A percentile compares a stretch with the other conserved stretches of the same genome.
These are phyloP conservation scores for Mortierella sp. DNA, from an alignment of 371 early-diverging fungal species.

Conservation along the genomic window DNA sequence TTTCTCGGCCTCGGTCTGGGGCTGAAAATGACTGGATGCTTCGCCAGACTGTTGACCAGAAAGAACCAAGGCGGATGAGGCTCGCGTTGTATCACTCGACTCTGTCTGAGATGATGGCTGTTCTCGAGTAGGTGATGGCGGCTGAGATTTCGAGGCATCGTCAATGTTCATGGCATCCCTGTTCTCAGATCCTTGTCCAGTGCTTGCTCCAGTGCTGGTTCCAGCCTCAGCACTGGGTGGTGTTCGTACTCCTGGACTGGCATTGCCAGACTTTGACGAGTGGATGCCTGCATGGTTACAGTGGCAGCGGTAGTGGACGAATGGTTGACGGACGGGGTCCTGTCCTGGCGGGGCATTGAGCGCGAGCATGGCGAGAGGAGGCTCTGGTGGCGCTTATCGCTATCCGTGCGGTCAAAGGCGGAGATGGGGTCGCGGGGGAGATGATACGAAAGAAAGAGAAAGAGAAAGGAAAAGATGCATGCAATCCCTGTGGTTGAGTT, in stretches of 20 bases:
- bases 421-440: neutral
- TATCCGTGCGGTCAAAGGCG: neutral
- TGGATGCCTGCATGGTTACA: slow-evolving; percentile 26
- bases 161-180: slow-evolving; percentile 9
- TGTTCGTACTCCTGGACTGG: slow-evolving; percentile 12
- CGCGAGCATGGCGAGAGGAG: slow-evolving; percentile 31
- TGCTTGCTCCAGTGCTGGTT: neutral
- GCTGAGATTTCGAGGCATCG: neutral
- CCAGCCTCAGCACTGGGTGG: neutral
- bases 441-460: neutral
- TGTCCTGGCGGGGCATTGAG: slow-evolving; percentile 47
- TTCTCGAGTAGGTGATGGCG: neutral
- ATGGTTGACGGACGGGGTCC: slow-evolving; percentile 32
- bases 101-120: neutral
- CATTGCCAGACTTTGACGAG: slow-evolving; percentile 1
- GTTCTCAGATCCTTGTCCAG: slow-evolving; percentile 1
- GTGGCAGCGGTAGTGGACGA: slow-evolving; percentile 53
- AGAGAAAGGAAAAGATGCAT: neutral
- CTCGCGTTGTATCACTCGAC: neutral
- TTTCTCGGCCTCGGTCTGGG: neutral
- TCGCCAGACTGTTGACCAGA: too few relatives aligned
- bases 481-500: too few relatives aligned
- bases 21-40: neutral
- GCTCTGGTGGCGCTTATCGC: too few relatives aligned
- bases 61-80: neutral